phyloP scores from a whole-genome alignment of 2,329 filamentous ascomycete genomes.

The Verticillium nonalfalfae region DNA sequence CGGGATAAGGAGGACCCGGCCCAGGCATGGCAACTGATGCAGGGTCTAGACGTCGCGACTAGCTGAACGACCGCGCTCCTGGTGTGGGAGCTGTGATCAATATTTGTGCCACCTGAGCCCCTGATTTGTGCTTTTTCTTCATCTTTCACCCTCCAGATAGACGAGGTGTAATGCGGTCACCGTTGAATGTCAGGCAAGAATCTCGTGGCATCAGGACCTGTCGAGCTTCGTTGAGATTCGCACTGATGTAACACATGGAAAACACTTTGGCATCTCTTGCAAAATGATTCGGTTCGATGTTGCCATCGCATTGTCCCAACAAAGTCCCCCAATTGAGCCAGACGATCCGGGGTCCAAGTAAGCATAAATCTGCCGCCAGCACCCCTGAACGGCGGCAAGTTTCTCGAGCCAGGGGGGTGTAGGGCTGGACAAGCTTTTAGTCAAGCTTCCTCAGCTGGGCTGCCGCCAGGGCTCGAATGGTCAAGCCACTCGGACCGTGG shows the following conservation, averaged over 20 bases:
- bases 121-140: not conserved
- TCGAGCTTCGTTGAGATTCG: no score
- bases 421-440: not conserved
- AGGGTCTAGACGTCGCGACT: not conserved
- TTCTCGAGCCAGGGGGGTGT: not conserved
- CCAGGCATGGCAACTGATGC: not conserved
- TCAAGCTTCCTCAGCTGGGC: not conserved
- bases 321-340: no score
- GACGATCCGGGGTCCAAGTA: not conserved
- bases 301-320: no score
- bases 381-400: not conserved
- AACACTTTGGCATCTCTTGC: no score
- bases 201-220: not conserved
- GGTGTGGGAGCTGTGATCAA: not conserved
- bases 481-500: not conserved
- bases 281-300: no score
- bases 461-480: not conserved
- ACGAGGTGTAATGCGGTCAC: not conserved
- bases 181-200: not conserved
- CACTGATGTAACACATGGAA: no score
- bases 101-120: not conserved
- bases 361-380: not conserved
- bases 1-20: not conserved
- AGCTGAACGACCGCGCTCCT: not conserved
- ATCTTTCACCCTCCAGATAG: not conserved